Percentiles rank a stretch among this genome's conserved stretches.
These are phyloP conservation scores for Naganishia randhawae DNA, from an alignment of 768 basidiomycete genomes.

Conservation along the genomic window DNA sequence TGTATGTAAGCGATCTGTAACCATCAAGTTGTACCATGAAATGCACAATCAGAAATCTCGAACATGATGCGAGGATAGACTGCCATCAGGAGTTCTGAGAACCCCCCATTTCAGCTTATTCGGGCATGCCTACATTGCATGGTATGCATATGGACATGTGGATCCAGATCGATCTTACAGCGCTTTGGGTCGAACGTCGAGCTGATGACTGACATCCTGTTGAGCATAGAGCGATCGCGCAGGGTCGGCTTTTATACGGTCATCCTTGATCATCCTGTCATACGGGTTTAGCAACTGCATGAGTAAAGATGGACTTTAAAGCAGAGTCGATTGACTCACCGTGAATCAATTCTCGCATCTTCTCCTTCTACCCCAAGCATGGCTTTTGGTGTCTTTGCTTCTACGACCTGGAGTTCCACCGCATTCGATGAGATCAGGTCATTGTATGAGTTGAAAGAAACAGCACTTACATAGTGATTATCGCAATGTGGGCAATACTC, in stretches of 20 bases:
- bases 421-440: background rate
- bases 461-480: slow-evolving; percentile 82
- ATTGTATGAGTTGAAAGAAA: slow-evolving; percentile 21
- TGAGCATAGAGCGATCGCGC: slow-evolving; percentile 38
- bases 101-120: background rate
- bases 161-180: background rate
- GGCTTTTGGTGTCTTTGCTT: slow-evolving; percentile 85
- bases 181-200: slow-evolving; percentile 31
- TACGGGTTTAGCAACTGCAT: background rate
- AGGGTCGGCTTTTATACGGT: slow-evolving; percentile 61
- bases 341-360: slow-evolving; percentile 77
- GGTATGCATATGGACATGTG: too few species aligned
- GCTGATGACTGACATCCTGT: slow-evolving; percentile 42
- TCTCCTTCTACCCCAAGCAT: slow-evolving; percentile 84
- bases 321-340: slow-evolving; percentile 57
- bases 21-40: slow-evolving; percentile 1
- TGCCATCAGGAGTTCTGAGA: too few species aligned
- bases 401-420: slow-evolving; percentile 63
- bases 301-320: background rate
- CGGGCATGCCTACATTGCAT: background rate
- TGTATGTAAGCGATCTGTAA: background rate
- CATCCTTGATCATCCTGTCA: slow-evolving; percentile 81
- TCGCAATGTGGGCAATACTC: slow-evolving; percentile 98
- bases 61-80: too few species aligned
- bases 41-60: background rate